phyloP scores from a whole-genome alignment of 2,329 filamentous ascomycete species.

The Xylariales sp. region DNA sequence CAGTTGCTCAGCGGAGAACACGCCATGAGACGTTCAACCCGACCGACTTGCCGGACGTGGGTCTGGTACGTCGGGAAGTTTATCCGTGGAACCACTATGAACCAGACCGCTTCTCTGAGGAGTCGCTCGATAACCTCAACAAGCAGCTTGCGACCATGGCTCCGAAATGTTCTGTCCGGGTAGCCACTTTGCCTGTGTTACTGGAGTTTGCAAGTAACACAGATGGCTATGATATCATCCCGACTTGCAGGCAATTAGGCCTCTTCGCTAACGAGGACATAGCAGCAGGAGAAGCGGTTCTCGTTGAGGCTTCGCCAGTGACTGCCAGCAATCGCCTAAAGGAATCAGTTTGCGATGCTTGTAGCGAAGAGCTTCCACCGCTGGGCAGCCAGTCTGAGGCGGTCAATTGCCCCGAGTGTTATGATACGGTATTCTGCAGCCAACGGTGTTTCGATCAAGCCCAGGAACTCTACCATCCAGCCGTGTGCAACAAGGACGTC shows the following conservation, averaged over 20 bases:
- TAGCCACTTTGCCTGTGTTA: constrained; percentile 70
- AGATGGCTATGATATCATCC: constrained; percentile 43
- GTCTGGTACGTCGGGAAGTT: constrained; percentile 64
- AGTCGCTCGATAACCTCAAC: constrained; percentile 70
- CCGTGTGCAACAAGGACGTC: constrained; percentile 62
- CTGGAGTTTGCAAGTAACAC: constrained; percentile 49
- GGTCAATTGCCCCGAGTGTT: constrained; percentile 55
- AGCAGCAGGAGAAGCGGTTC: constrained; percentile 66
- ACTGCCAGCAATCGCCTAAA: constrained; percentile 87
- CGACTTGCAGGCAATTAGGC: constrained; percentile 73
- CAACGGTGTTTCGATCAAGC: constrained; percentile 54
- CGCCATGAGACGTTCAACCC: constrained; percentile 42
- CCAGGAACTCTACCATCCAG: constrained; percentile 56
- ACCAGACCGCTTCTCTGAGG: constrained; percentile 64
- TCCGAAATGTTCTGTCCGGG: constrained; percentile 75
- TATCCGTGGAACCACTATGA: constrained; percentile 66
- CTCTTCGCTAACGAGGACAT: constrained; percentile 86
- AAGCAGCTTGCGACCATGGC: constrained; percentile 62
- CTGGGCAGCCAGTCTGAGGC: constrained; percentile 43
- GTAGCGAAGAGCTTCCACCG: constrained; percentile 66
- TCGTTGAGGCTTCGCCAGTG: constrained; percentile 79
- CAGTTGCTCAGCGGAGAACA: constrained; percentile 44
- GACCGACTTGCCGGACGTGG: constrained; percentile 61
- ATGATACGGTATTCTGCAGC: constrained; percentile 63
- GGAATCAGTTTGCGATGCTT: constrained; percentile 85